phyloP scores from a whole-genome alignment of 2,329 filamentous ascomycete species.

The Aspergillus sp. region DNA sequence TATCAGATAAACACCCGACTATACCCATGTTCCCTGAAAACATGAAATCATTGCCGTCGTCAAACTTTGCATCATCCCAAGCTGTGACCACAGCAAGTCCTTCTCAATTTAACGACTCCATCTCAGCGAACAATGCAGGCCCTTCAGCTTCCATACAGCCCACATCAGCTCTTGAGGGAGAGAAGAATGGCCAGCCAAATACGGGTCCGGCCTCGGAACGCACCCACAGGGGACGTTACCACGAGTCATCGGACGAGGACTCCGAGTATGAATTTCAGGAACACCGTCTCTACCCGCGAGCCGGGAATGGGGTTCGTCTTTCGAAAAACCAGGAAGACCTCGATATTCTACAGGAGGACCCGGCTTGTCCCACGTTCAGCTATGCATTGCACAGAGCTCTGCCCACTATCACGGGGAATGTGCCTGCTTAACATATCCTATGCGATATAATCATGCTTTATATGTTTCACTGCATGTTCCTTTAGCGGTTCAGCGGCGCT shows the following conservation, averaged over 20 bases:
- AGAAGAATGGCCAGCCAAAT: background rate
- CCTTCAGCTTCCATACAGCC: background rate
- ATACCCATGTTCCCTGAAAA: constrained; percentile 62
- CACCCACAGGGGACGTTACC: constrained; percentile 19
- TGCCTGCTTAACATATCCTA: constrained; percentile 14
- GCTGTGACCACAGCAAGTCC: constrained; percentile 6
- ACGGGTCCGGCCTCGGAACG: background rate
- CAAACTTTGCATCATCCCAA: constrained; percentile 21
- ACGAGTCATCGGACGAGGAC: constrained; percentile 39
- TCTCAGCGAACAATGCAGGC: constrained; percentile 4
- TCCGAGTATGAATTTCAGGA: constrained; percentile 48
- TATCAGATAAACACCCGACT: constrained; percentile 61
- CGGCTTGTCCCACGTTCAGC: constrained; percentile 56
- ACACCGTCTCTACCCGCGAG: constrained; percentile 62
- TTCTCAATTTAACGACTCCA: constrained; percentile 7
- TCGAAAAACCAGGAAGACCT: constrained; percentile 59
- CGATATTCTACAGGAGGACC: constrained; percentile 62
- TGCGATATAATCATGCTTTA: background rate
- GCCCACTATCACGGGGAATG: constrained; percentile 7
- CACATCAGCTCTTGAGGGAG: background rate
- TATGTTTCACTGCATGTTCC: background rate
- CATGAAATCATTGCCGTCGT: constrained; percentile 24
- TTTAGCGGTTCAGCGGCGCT: background rate
- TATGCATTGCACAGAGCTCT: constrained; percentile 41
- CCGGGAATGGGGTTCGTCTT: constrained; percentile 61